Evolutionary conservation across 116 monocot genomes (phyloP).

Genomic region (Zostera marina): DNA sequence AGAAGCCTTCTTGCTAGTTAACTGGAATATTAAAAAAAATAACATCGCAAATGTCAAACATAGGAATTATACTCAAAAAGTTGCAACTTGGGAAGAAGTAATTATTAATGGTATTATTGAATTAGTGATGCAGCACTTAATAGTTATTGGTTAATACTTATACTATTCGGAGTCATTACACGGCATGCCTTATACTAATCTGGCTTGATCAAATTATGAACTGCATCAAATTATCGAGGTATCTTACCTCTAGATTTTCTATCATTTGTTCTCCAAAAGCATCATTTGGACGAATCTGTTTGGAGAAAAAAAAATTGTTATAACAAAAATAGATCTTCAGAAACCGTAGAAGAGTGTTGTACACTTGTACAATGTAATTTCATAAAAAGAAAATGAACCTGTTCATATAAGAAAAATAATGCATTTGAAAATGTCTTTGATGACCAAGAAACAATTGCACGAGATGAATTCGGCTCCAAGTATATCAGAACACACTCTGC

Average conservation of each 20-base stretch:
- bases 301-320: constrained; percentile 3
- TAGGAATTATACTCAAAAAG: neutral
- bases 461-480: constrained; percentile 71
- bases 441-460: constrained; percentile 56
- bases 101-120: too few species aligned
- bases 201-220: too few species aligned
- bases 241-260: constrained; percentile 71
- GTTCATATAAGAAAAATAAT: constrained; percentile 87
- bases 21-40: constrained; percentile 19
- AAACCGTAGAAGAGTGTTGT: neutral
- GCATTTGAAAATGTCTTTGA: constrained; percentile 60
- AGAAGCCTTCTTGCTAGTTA: constrained; percentile 88
- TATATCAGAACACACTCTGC: constrained; percentile 97
- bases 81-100: too few species aligned
- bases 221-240: neutral
- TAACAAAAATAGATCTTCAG: constrained; percentile 3
- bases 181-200: too few species aligned
- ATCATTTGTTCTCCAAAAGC: constrained; percentile 99
- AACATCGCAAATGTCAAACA: neutral
- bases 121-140: too few species aligned
- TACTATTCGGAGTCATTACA: too few species aligned
- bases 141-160: too few species aligned
- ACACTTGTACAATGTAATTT: neutral
- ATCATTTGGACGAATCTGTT: constrained; percentile 91
- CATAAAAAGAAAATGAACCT: constrained; percentile 22